Evolutionary conservation across 495 filamentous ascomycete species (phyloP).

Genomic region (Podospora pseudocomata): DNA sequence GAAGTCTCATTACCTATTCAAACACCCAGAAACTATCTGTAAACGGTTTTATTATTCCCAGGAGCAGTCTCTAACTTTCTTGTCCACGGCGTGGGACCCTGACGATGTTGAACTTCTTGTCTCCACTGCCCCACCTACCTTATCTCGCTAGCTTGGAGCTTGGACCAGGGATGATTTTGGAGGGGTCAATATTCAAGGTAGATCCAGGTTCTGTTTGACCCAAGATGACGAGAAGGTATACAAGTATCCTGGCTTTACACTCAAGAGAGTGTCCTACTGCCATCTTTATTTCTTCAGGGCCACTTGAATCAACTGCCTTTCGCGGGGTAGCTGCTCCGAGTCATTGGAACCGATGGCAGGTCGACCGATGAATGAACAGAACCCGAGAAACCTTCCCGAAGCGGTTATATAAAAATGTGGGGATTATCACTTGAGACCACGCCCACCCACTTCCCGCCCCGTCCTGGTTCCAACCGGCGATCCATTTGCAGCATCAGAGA

Average conservation of each 20-base stretch:
- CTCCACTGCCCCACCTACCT: conserved; percentile 1
- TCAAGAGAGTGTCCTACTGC: too few relatives aligned
- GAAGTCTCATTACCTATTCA: too few relatives aligned
- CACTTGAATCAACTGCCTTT: background rate
- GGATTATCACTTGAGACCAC: background rate
- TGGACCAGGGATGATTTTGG: background rate
- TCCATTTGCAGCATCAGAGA: conserved; percentile 1
- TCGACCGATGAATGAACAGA: background rate
- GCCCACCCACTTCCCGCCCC: background rate
- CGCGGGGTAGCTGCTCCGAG: background rate
- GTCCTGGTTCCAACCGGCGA: background rate
- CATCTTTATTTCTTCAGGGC: background rate
- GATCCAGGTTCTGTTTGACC: background rate
- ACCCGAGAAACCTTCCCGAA: conserved; percentile 4
- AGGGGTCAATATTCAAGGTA: background rate
- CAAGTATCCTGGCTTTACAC: too few relatives aligned
- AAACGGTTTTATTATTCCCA: too few relatives aligned
- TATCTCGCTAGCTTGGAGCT: conserved; percentile 9
- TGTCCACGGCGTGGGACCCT: background rate
- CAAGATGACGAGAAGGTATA: too few relatives aligned
- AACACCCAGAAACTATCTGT: too few relatives aligned
- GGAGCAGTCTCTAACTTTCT: too few relatives aligned
- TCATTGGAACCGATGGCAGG: background rate
- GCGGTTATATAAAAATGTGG: conserved; percentile 6
- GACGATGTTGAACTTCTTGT: background rate